phyloP scores from a whole-genome alignment of 306 rosid genomes.

The Dryas alaskensis region DNA sequence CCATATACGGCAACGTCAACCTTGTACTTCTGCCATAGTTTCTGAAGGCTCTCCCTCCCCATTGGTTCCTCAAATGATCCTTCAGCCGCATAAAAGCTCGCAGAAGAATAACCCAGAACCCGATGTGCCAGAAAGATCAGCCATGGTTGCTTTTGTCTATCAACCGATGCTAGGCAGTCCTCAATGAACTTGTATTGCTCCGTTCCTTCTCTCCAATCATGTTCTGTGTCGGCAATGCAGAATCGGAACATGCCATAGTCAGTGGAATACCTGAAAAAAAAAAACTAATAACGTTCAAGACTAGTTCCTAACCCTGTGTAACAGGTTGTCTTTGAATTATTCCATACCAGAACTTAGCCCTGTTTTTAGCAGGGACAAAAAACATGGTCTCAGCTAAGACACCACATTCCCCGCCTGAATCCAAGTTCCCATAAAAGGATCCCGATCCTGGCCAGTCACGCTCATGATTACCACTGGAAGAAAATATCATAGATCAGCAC shows the following conservation, averaged over 20 bases:
- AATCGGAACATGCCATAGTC: slow-evolving; percentile 94
- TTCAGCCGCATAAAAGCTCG: slow-evolving; percentile 62
- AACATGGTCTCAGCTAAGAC: slow-evolving; percentile 81
- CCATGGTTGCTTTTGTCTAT: slow-evolving; percentile 97
- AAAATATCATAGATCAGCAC: slow-evolving; percentile 16
- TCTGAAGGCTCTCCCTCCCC: slow-evolving; percentile 96
- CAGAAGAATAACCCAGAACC: slow-evolving; percentile 89
- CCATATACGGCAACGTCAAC: slow-evolving; percentile 92
- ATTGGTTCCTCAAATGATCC: slow-evolving; percentile 96
- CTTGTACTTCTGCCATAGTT: slow-evolving; percentile 91
- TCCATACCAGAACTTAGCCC: slow-evolving; percentile 77
- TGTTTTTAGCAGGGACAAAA: slow-evolving; percentile 85
- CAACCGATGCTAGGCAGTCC: slow-evolving; percentile 78
- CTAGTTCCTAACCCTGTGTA: neutral
- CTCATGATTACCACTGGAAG: slow-evolving; percentile 88
- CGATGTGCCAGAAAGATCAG: slow-evolving; percentile 90
- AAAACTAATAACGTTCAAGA: slow-evolving; percentile 5
- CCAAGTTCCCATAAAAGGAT: slow-evolving; percentile 73
- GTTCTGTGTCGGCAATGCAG: slow-evolving; percentile 92
- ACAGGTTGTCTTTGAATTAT: neutral
- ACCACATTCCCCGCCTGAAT: slow-evolving; percentile 98
- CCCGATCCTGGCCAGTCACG: slow-evolving; percentile 95
- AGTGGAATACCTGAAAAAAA: slow-evolving; percentile 60
- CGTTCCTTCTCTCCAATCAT: slow-evolving; percentile 88
- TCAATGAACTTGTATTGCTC: slow-evolving; percentile 85